Conservation (phyloP, 352 stramenopile species). For the Peronospora destructor region DNA sequence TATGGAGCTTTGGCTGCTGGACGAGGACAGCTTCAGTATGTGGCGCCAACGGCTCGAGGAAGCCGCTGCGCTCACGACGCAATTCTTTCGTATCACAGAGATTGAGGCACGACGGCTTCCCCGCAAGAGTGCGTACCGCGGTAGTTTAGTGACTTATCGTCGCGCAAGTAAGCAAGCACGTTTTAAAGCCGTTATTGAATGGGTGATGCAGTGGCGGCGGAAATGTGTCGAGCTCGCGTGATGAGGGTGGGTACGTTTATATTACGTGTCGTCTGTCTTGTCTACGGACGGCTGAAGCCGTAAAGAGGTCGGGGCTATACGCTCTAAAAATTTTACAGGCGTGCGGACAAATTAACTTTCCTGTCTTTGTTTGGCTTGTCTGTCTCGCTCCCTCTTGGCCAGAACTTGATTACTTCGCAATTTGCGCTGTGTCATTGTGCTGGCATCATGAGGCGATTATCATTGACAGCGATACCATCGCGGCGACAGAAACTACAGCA, state of each 20-base stretch:
- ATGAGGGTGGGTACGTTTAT: conserved; percentile 2
- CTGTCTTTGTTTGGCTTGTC: conserved; percentile 14
- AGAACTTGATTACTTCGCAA: conserved; percentile 23
- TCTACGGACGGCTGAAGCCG: neutral
- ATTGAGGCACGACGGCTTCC: conserved; percentile 52
- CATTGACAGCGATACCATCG: conserved; percentile 30
- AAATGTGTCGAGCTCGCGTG: conserved; percentile 19
- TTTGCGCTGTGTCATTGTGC: conserved; percentile 9
- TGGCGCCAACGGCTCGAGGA: conserved; percentile 60
- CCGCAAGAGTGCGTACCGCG: conserved; percentile 54
- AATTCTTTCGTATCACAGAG: conserved; percentile 57
- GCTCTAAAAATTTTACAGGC: neutral
- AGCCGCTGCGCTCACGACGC: conserved; percentile 44
- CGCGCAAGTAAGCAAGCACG: conserved; percentile 41
- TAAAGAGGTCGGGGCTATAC: neutral
- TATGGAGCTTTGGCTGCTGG: conserved; percentile 67
- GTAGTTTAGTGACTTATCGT: conserved; percentile 60
- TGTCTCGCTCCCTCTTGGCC: conserved; percentile 1
- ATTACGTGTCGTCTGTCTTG: neutral
- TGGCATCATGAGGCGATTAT: conserved; percentile 26
- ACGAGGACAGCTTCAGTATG: conserved; percentile 37
- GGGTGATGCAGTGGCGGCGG: conserved; percentile 36
- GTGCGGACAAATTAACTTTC: neutral
- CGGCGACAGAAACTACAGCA: conserved; percentile 21
- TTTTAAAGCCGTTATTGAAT: conserved; percentile 41